These are phyloP conservation scores for Sporopachydermia cereana DNA, from an alignment of 1,139 yeast species.

Conservation along the genomic window DNA sequence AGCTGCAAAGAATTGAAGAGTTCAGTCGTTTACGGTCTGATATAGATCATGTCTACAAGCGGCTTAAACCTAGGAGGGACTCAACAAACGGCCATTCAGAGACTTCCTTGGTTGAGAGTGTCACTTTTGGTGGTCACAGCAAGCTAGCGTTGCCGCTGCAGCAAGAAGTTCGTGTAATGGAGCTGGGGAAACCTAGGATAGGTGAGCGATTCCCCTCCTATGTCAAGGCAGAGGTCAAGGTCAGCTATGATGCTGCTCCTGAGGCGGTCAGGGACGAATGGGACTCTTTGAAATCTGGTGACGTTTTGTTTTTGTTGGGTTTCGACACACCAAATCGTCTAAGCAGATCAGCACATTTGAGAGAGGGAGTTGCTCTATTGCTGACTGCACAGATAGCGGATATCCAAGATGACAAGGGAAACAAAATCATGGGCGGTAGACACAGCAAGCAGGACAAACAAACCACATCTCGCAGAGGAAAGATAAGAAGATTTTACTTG, in stretches of 20 bases:
- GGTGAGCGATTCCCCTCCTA: conserved; percentile 16
- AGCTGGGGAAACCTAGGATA: conserved; percentile 18
- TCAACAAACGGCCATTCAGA: conserved; percentile 9
- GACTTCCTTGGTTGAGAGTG: conserved; percentile 7
- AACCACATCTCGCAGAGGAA: conserved; percentile 5
- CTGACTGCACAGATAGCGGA: conserved; percentile 19
- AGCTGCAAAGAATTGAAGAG: conserved; percentile 15
- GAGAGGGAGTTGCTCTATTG: conserved; percentile 15
- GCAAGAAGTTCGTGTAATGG: conserved; percentile 15
- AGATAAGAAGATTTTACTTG: conserved; percentile 9
- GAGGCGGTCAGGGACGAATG: conserved; percentile 19
- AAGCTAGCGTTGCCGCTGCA: conserved; percentile 20
- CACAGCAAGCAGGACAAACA: conserved; percentile 6
- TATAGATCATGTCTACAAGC: conserved; percentile 15
- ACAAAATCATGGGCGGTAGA: conserved; percentile 6
- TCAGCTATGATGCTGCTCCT: conserved; percentile 17
- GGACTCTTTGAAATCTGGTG: conserved; percentile 22
- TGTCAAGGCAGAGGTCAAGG: conserved; percentile 17
- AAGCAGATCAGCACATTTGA: conserved; percentile 10
- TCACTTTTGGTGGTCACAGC: conserved; percentile 20
- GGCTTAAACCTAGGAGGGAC: conserved; percentile 16
- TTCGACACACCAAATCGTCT: conserved; percentile 14
- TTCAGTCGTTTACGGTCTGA: conserved; percentile 19
- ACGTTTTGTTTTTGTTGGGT: conserved; percentile 20
- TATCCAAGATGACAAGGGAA: conserved; percentile 14